phyloP scores from a whole-genome alignment of 768 basidiomycete species.

The Mycena pura region DNA sequence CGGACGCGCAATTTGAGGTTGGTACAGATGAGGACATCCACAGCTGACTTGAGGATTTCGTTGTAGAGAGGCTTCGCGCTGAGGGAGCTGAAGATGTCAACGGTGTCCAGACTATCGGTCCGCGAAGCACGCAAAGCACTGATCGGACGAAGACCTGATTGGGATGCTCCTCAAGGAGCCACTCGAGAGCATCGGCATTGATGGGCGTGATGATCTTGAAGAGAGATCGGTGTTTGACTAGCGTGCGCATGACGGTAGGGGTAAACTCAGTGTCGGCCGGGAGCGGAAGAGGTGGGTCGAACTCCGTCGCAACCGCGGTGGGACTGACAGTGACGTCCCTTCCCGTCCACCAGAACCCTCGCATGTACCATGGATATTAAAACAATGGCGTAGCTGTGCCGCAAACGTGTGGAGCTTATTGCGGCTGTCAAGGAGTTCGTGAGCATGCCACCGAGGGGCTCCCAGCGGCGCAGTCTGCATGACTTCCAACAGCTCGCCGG shows the following conservation, averaged over 20 bases:
- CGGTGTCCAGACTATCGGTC: conserved; percentile 31
- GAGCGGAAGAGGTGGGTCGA: not conserved
- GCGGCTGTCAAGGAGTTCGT: too few relatives aligned
- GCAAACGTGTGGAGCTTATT: too few relatives aligned
- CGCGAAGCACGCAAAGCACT: too few relatives aligned
- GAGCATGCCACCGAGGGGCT: not conserved
- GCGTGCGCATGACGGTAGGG: not conserved
- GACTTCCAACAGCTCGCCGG: conserved; percentile 40
- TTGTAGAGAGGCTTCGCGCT: conserved; percentile 22
- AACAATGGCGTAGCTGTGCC: too few relatives aligned
- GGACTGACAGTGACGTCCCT: not conserved
- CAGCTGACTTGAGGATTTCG: conserved; percentile 13
- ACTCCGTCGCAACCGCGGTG: conserved; percentile 2
- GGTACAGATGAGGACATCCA: conserved; percentile 7
- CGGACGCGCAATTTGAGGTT: conserved; percentile 25
- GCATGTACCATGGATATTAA: not conserved
- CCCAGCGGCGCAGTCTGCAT: conserved; percentile 13
- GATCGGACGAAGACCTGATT: too few relatives aligned
- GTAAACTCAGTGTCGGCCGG: not conserved
- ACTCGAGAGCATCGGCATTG: conserved; percentile 24
- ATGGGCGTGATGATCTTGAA: conserved; percentile 31
- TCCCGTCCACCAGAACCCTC: not conserved
- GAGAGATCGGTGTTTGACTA: conserved; percentile 7
- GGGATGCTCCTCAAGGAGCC: conserved; percentile 23
- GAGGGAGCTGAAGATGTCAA: conserved; percentile 32